Evolutionary conservation across 2,329 filamentous ascomycete genomes (phyloP).

Genomic region (Talaromyces sp.): DNA sequence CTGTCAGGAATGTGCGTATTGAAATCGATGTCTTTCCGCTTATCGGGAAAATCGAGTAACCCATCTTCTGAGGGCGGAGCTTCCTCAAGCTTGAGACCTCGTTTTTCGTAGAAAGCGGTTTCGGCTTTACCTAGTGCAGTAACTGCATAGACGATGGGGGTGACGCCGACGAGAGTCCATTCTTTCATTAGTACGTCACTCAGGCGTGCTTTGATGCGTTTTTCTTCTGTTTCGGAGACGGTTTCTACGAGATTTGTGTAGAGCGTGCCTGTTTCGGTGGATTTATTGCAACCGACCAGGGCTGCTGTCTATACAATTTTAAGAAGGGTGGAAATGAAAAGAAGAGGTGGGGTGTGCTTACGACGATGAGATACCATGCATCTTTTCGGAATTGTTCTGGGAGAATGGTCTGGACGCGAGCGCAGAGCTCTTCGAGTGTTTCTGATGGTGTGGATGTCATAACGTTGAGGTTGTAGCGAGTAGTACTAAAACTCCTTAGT

Average conservation of each 20-base stretch:
- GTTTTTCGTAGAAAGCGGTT: constrained; percentile 18
- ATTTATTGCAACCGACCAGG: constrained; percentile 26
- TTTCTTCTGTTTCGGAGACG: constrained; percentile 18
- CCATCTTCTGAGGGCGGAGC: constrained; percentile 14
- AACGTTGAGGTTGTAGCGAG: neutral
- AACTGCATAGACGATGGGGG: constrained; percentile 29
- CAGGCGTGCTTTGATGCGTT: constrained; percentile 21
- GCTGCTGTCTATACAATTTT: constrained; percentile 22
- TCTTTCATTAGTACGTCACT: constrained; percentile 32
- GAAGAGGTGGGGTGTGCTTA: constrained; percentile 25
- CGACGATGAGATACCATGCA: constrained; percentile 47
- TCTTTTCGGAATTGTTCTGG: constrained; percentile 59
- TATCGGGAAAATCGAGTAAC: constrained; percentile 19
- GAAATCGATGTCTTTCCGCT: constrained; percentile 23
- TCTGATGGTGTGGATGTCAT: constrained; percentile 27
- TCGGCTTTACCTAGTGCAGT: constrained; percentile 29
- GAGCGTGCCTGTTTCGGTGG: constrained; percentile 26
- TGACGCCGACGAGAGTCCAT: constrained; percentile 32
- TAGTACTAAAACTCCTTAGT: neutral
- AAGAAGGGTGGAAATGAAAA: neutral
- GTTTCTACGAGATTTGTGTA: constrained; percentile 26
- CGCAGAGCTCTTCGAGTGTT: constrained; percentile 24
- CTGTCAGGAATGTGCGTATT: constrained; percentile 23
- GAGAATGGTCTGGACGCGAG: constrained; percentile 23
- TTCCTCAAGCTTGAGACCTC: constrained; percentile 19